A percentile compares a stretch with the other conserved stretches of the same genome.
Evolutionary conservation across 257 asterid species (phyloP).

Genomic region (Salvia splendens): DNA sequence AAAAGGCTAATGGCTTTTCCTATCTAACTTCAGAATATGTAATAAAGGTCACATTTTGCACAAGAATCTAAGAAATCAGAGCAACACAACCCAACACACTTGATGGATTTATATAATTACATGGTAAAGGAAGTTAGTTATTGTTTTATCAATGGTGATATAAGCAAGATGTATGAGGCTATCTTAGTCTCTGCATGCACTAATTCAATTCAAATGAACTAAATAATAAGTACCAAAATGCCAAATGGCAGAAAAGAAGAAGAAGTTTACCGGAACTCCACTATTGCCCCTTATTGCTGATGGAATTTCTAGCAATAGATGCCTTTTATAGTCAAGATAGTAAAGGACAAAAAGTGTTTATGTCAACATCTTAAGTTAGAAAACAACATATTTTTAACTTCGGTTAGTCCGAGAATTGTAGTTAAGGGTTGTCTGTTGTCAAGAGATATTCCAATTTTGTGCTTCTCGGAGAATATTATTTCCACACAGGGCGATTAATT

Average conservation of each 20-base stretch:
- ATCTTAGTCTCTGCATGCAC: slow-evolving; percentile 17
- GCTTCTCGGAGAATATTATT: slow-evolving; percentile 25
- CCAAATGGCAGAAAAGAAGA: slow-evolving; percentile 50
- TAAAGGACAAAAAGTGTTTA: slow-evolving; percentile 40
- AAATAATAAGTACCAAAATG: background rate
- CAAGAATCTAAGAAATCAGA: background rate
- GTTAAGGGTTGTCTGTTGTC: slow-evolving; percentile 26
- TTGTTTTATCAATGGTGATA: slow-evolving; percentile 25
- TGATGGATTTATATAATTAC: background rate
- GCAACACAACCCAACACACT: background rate
- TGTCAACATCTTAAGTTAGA: background rate
- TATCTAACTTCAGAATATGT: background rate
- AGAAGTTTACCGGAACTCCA: slow-evolving; percentile 31
- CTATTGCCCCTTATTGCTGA: slow-evolving; percentile 21
- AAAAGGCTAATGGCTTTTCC: background rate
- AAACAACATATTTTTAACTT: slow-evolving; percentile 21
- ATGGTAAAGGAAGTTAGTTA: background rate
- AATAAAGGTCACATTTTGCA: too few species aligned
- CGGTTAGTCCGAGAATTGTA: slow-evolving; percentile 38
- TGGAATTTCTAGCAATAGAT: slow-evolving; percentile 35
- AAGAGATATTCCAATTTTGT: slow-evolving; percentile 41
- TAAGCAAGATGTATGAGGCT: slow-evolving; percentile 16
- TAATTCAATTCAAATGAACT: slow-evolving; percentile 6
- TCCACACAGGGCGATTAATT: background rate
- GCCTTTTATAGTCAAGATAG: slow-evolving; percentile 50